These are phyloP conservation scores for Fraxinus velutina DNA, from an alignment of 305 asterid species.

Conservation along the genomic window DNA sequence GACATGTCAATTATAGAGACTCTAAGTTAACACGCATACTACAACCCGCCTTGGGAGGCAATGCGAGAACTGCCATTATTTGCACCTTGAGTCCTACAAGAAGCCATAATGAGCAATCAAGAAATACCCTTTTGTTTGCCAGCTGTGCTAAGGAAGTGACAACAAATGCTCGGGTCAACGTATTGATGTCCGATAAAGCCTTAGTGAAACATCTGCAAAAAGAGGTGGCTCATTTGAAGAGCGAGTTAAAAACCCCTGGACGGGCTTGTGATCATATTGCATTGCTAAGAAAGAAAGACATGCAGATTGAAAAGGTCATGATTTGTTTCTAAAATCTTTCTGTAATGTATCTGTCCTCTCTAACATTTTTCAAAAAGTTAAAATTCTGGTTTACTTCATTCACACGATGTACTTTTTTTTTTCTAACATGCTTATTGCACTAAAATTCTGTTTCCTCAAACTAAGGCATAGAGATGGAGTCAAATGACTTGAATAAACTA, in stretches of 20 bases:
- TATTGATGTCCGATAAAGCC: conserved; percentile 93
- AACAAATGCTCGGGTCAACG: conserved; percentile 91
- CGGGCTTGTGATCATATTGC: conserved; percentile 58
- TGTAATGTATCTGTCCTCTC: background rate
- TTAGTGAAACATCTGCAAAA: conserved; percentile 93
- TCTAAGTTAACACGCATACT: conserved; percentile 90
- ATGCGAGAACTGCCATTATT: conserved; percentile 93
- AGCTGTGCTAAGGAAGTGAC: conserved; percentile 89
- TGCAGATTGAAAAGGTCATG: conserved; percentile 79
- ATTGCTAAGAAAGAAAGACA: conserved; percentile 73
- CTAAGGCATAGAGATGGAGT: background rate
- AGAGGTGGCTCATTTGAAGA: conserved; percentile 91
- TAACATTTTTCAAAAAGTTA: background rate
- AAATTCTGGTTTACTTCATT: background rate
- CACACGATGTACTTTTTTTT: background rate
- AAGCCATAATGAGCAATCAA: conserved; percentile 87
- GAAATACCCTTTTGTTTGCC: conserved; percentile 91
- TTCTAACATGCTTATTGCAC: background rate
- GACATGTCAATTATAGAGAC: conserved; percentile 88
- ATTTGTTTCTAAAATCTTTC: conserved; percentile 7
- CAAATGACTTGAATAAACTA: background rate
- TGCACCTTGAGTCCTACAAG: conserved; percentile 94
- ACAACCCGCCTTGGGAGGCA: conserved; percentile 95
- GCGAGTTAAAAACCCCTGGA: conserved; percentile 74
- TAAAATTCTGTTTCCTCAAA: background rate